Evolutionary conservation across 352 stramenopile species (phyloP), one percentile per base, ranked within the genome.

Genomic region (Thraustochytrium sp.): DNA sequence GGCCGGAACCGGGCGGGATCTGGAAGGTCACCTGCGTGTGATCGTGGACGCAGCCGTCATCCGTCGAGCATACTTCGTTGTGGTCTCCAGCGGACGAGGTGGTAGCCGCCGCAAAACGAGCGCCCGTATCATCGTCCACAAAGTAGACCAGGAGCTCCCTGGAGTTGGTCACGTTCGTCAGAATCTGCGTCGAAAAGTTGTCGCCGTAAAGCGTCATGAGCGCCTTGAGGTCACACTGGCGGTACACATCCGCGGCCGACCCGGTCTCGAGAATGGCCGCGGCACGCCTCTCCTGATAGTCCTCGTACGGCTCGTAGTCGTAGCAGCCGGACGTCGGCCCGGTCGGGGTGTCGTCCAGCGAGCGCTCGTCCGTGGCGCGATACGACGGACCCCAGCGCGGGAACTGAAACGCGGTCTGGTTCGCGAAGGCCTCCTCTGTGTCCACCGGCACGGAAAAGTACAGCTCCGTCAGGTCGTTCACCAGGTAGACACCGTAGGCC

Each of bases 261-360:
- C 74, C 74, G 37, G 29, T 48, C 74, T 38, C 8, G 8, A 29
- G 49, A 29, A 73, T 68, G 9, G 74, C 51, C 51, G 78, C 74
- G 51, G 9, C 16, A 16, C 74, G 74, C 31, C 74, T 26, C 21
- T 55, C 29, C 21, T 23, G 74, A 36, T 82, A 82, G 18, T 44
- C 36, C 11, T 23, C n/a, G 74, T 82, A 82, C 36, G 49, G 29
- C 51, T 82, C 74, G 23, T 29, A 82, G 4, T 13, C 23, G 38
- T 68, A 82, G 74, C 74, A 82, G 23, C 74, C 74, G 11, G 74
- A 82, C 8, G 74, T 82, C 11, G 51, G 51, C 5, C 51, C 74
- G 8, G 34, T 51, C 23, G 74, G 74, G 3, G 74, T 68, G 13
- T 73, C n/a, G 11, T 26, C 59, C 13, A 82, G 31, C 29, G 53